These are phyloP conservation scores for Cladosporium cucumerinum DNA, from an alignment of 2,329 filamentous ascomycete genomes.

Conservation along the genomic window DNA sequence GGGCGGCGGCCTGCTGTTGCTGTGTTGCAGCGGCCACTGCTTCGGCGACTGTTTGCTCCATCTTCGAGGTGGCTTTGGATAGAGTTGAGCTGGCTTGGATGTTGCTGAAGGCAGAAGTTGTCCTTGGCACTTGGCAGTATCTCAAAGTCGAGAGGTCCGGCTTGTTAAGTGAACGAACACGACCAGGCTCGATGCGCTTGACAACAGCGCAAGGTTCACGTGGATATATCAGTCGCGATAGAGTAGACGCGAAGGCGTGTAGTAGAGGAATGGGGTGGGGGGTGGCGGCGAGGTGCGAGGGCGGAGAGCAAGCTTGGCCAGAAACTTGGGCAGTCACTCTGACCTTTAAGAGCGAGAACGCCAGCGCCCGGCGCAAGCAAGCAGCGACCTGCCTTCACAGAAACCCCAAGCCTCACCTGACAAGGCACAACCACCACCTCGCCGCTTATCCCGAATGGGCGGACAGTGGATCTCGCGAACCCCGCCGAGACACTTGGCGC, in stretches of 20 bases:
- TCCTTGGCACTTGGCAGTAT: slow-evolving; percentile 10
- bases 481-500: neutral
- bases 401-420: neutral
- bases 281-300: neutral
- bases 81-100: neutral
- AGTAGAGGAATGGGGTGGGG: neutral
- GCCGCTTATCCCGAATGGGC: neutral
- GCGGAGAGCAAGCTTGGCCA: slow-evolving; percentile 1
- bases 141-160: neutral
- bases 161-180: neutral
- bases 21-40: slow-evolving; percentile 4
- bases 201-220: neutral
- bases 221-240: neutral
- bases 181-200: neutral
- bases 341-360: neutral
- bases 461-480: neutral
- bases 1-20: slow-evolving; percentile 27
- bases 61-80: neutral
- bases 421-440: neutral
- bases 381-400: neutral
- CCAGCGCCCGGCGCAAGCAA: neutral
- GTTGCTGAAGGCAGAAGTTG: neutral
- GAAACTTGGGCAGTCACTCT: neutral
- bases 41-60: slow-evolving; percentile 6
- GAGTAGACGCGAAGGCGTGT: neutral